Evolutionary conservation across 176 grass and related monocot species (phyloP).

Genomic region (Typha latifolia): DNA sequence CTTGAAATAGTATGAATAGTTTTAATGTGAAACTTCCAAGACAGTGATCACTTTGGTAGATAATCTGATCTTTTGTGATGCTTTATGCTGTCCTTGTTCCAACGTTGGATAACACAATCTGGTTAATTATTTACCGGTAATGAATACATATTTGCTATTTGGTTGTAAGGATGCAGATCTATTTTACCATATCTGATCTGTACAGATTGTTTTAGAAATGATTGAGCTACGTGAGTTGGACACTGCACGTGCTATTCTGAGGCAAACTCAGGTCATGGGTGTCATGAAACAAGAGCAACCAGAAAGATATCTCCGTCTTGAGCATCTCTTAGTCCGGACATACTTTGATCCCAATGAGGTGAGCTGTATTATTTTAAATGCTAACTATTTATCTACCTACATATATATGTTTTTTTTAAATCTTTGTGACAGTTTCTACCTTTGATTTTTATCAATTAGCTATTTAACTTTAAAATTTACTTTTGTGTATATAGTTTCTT

Average conservation of each 20-base stretch:
- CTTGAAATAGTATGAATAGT: no score
- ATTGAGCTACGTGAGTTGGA: conserved; percentile 91
- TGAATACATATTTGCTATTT: no score
- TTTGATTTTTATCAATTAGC: neutral
- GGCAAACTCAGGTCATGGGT: conserved; percentile 96
- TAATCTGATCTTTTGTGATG: no score
- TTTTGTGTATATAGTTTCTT: neutral
- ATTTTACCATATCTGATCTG: neutral
- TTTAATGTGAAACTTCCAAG: no score
- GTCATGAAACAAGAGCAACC: conserved; percentile 99
- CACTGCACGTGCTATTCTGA: conserved; percentile 78
- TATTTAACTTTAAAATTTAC: neutral
- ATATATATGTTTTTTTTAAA: neutral
- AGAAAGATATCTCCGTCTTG: conserved; percentile 82
- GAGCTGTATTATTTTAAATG: neutral
- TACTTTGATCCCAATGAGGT: conserved; percentile 97
- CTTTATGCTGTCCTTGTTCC: no score
- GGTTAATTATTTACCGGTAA: no score
- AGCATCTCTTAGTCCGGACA: conserved; percentile 86
- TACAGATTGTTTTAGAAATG: conserved; percentile 94
- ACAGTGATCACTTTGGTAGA: no score
- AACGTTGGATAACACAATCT: no score
- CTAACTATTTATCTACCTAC: neutral
- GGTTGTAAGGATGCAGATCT: neutral
- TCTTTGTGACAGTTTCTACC: neutral